Evolutionary conservation across 1,284 basidiomycete genomes (phyloP), one percentile per base, ranked within the genome.

Genomic region (Tilletia walkeri): DNA sequence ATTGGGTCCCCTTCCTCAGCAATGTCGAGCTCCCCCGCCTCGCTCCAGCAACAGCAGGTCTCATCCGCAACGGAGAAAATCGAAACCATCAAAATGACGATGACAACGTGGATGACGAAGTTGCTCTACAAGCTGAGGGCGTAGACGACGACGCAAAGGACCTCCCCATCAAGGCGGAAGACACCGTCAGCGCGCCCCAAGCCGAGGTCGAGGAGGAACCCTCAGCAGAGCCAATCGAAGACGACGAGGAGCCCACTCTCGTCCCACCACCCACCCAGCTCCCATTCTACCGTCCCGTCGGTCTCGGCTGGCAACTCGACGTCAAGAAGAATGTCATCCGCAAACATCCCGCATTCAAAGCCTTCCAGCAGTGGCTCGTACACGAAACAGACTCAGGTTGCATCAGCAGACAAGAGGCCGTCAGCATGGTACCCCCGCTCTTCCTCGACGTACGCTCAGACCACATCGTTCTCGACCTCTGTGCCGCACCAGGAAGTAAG

Each of bases 401-500:
- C 80, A 88, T 99, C 70, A 96, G 94, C 10, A 88, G 96, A 30
- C 95, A 98, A 85, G 96, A 99, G 85, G 95, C 94, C 30, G 96
- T 99, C 68, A 96, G 94, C 80, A 99, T 99, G 96, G 87, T 99
- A 30, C 96, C 96, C 3, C 95, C 96, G 1, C 88, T 99, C 1
- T 90, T 99, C 78, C 88, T 99, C 66, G 92, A 95, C 73, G 93
- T 99, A n/a, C 87, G 93, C 63, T 80, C 78, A 6, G 73, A 82
- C 66, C 82, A 83, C 69, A 69, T 82, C 47, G 82, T 83, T 16
- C 89, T 99, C 78, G 95, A 99, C 85, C 94, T 97, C 92, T 99
- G 95, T 82, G 96, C 96, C n/a, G 95, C 96, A 1, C 96, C 96
- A 0, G 96, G 96, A 16, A 96, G 94, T 41, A 99, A 99, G 89